phyloP scores from a whole-genome alignment of 1,139 yeast genomes.

The Maudiozyma humilis region DNA sequence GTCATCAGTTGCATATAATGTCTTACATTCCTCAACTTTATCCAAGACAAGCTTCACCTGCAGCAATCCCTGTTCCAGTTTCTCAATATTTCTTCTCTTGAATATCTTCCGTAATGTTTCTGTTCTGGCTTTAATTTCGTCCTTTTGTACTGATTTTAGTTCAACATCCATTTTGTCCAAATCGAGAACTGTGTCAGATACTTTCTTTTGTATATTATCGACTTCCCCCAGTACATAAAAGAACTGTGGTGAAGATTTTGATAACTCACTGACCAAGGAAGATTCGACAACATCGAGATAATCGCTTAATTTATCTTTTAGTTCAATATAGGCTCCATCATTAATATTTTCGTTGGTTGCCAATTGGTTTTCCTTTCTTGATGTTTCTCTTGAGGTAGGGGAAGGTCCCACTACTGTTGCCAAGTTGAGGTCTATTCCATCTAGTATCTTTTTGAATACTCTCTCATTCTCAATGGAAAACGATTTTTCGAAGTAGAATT shows the following conservation, averaged over 20 bases:
- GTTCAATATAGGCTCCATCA: constrained; percentile 35
- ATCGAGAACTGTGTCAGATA: constrained; percentile 43
- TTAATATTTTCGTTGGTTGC: constrained; percentile 9
- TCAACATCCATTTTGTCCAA: constrained; percentile 41
- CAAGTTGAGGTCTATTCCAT: constrained; percentile 26
- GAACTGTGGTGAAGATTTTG: constrained; percentile 75
- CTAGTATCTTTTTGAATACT: constrained; percentile 61
- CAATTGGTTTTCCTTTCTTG: constrained; percentile 4
- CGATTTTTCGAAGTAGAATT: constrained; percentile 54
- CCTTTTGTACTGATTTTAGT: constrained; percentile 39
- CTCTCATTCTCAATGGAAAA: constrained; percentile 87
- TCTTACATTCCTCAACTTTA: constrained; percentile 46
- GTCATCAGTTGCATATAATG: constrained; percentile 38
- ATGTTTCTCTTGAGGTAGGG: neutral
- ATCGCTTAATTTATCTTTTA: constrained; percentile 77
- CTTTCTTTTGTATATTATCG: constrained; percentile 47
- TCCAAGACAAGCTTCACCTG: constrained; percentile 50
- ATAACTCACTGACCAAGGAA: constrained; percentile 71
- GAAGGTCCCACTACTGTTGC: constrained; percentile 9
- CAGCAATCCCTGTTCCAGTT: constrained; percentile 54
- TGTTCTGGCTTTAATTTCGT: constrained; percentile 47
- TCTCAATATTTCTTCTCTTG: constrained; percentile 52
- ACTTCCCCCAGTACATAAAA: constrained; percentile 78
- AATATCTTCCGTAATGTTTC: constrained; percentile 45
- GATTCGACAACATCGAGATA: constrained; percentile 82